Conservation (phyloP, 2,329 filamentous ascomycete species). For the Lasiodiplodia sp. region DNA sequence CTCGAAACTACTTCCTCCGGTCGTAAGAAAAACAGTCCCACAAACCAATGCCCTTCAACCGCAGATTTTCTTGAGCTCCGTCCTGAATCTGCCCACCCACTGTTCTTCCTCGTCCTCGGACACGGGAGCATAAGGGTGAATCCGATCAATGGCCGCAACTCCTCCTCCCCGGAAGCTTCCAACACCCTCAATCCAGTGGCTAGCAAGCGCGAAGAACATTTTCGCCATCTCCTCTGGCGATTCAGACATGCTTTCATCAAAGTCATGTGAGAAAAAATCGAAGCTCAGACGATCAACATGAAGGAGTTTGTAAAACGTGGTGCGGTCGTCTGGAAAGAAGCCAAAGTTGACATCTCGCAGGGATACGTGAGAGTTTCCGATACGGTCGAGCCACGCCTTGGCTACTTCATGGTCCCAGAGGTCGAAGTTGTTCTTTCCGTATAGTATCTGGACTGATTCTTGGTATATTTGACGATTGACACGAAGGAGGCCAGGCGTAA, state of each 20-base stretch:
- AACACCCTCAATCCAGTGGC: background rate
- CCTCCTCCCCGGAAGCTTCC: background rate
- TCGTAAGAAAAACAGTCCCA: background rate
- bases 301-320: background rate
- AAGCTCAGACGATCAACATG: background rate
- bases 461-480: background rate
- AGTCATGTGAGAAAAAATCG: background rate
- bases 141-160: background rate
- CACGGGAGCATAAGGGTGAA: background rate
- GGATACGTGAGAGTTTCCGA: background rate
- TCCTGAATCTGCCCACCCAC: background rate
- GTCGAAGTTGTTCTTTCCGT: background rate
- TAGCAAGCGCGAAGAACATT: background rate
- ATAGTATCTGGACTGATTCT: background rate
- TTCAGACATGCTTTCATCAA: too few species aligned
- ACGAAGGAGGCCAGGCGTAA: background rate
- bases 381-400: background rate
- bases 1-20: background rate
- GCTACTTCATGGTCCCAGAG: rapidly evolving
- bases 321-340: background rate
- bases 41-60: background rate
- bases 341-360: background rate
- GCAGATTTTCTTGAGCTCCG: background rate
- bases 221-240: background rate
- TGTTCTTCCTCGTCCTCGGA: background rate